Evolutionary conservation across 2,329 filamentous ascomycete genomes (phyloP), one percentile per base, ranked within the genome.

Genomic region (Graphiopsis chlorocephala): DNA sequence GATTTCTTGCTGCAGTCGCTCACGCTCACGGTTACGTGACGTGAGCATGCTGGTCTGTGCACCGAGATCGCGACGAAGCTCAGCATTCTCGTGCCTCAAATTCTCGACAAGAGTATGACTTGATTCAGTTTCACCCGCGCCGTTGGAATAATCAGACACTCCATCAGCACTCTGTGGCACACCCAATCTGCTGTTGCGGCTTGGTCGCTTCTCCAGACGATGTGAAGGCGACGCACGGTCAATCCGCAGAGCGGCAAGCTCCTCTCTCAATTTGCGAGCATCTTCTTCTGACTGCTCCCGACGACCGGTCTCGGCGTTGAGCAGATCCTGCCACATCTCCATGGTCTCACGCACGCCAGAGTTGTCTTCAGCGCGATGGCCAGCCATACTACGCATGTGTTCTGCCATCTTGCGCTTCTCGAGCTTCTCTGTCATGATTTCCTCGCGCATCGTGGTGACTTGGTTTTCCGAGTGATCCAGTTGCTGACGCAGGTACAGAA

Each of bases 41-140:
- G 94, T 97, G 35, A 99, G 85, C 92, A 99, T 98, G 0, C 93
- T 97, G 0, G 93, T 96, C 76, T 99, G 95, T 2, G 95, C 95
- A 67, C 93, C 92, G 31, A 98, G 91, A 77, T 98, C 93, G 62
- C 93, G 90, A 61, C 94, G 88, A 33, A 99, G 79, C 75, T 97
- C 94, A 2, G 92, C 92, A 72, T 97, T 98, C 73, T 98, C 94
- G 74, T 94, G 92, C 60, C 91, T 89, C 29, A 98, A 81, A 70
- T 96, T 90, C 67, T 97, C 92, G n/a, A 47, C 82, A 80, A 64
- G 82, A 82, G 47, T 81, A 79, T 53, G 56, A n/a, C 65, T 68
- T 7, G 68, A 68, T 29, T 68, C 69, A 2, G 67, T 47, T 45
- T 66, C 61, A 50, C 82, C 81, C 53, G 67, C 56, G 47, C 69